phyloP scores from a whole-genome alignment of 2,329 filamentous ascomycete genomes.

The Calonectria pteridis region DNA sequence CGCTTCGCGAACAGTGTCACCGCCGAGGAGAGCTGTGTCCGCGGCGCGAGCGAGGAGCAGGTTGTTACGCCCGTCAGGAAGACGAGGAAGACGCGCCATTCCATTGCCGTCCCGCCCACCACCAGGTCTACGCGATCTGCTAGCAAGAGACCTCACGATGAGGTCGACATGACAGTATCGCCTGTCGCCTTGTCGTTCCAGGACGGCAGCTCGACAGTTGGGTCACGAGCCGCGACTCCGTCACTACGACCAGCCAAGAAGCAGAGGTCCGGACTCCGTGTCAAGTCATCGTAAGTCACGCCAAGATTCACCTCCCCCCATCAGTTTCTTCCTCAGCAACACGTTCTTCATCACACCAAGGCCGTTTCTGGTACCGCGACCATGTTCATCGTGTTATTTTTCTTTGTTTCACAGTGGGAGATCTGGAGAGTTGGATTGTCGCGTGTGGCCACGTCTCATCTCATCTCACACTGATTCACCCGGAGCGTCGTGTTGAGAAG shows the following conservation, averaged over 20 bases:
- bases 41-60: slow-evolving; percentile 45
- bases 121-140: slow-evolving; percentile 62
- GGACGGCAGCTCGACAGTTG: slow-evolving; percentile 60
- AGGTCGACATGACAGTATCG: slow-evolving; percentile 65
- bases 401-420: neutral
- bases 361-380: neutral
- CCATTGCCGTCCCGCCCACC: slow-evolving; percentile 49
- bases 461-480: slow-evolving; percentile 19
- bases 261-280: slow-evolving; percentile 70
- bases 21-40: slow-evolving; percentile 55
- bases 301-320: slow-evolving; percentile 1
- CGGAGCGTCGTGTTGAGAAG: neutral
- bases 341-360: neutral
- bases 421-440: slow-evolving; percentile 14
- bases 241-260: slow-evolving; percentile 70
- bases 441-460: slow-evolving; percentile 31
- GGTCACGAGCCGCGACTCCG: slow-evolving; percentile 73
- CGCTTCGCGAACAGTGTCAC: slow-evolving; percentile 53
- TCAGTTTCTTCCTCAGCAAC: neutral
- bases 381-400: neutral
- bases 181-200: slow-evolving; percentile 64
- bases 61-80: slow-evolving; percentile 49
- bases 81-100: slow-evolving; percentile 53
- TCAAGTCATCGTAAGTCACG: slow-evolving; percentile 76
- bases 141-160: slow-evolving; percentile 67